Conservation (phyloP, 2,329 filamentous ascomycete species). For the Aureobasidium sp. region DNA sequence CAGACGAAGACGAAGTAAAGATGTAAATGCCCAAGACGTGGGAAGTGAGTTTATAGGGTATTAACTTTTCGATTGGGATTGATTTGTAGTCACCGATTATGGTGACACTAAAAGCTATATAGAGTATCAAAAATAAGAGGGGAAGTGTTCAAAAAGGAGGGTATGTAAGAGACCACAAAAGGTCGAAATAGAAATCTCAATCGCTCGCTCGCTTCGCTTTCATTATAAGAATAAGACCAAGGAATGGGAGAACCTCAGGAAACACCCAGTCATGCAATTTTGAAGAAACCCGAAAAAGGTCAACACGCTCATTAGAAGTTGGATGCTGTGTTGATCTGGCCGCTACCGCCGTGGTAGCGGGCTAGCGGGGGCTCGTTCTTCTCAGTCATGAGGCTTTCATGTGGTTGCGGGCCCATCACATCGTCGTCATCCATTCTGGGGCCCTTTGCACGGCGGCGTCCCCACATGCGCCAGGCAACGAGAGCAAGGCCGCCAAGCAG, state of each 20-base stretch:
- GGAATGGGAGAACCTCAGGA: background rate
- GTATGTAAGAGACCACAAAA: background rate
- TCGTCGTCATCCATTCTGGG: constrained; percentile 63
- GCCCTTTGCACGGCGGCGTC: constrained; percentile 46
- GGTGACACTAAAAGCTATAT: no score
- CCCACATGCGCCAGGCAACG: constrained; percentile 78
- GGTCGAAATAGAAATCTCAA: background rate
- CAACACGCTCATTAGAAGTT: constrained; percentile 54
- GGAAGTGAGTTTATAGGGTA: no score
- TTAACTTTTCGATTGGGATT: no score
- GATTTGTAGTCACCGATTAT: no score
- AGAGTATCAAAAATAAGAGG: no score
- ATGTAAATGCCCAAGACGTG: no score
- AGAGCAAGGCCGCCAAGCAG: constrained; percentile 63
- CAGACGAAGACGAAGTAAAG: no score
- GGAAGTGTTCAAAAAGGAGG: background rate
- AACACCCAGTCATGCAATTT: background rate
- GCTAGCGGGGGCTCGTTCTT: constrained; percentile 56
- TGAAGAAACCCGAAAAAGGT: background rate
- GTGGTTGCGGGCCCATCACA: constrained; percentile 46
- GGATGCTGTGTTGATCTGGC: constrained; percentile 62
- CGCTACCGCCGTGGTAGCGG: constrained; percentile 59
- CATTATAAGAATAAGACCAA: background rate
- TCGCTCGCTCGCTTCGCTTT: constrained; percentile 11
- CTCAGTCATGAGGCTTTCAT: constrained; percentile 47